phyloP scores from a whole-genome alignment of 2,329 filamentous ascomycete genomes.

The Colletotrichum sidae region DNA sequence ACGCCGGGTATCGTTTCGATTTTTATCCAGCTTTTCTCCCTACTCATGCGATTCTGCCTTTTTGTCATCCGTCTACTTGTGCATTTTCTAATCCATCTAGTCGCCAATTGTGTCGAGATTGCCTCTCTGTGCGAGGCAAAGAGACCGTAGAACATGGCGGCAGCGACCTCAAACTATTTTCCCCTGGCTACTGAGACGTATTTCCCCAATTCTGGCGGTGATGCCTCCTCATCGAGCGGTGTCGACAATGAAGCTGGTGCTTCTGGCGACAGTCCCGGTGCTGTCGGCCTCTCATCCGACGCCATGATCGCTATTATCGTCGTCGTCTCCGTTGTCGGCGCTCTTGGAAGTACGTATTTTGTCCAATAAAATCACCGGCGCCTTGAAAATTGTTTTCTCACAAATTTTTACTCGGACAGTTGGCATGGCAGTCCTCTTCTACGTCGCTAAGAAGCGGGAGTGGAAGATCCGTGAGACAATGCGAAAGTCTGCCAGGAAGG shows the following conservation, averaged over 20 bases:
- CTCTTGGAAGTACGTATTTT: conserved; percentile 73
- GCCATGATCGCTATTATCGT: conserved; percentile 81
- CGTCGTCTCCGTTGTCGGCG: conserved; percentile 73
- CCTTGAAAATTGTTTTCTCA: conserved; percentile 11
- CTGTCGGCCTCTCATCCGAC: conserved; percentile 73
- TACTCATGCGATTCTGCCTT: conserved; percentile 36
- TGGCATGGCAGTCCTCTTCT: conserved; percentile 76
- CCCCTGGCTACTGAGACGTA: conserved; percentile 57
- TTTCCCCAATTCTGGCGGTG: conserved; percentile 47
- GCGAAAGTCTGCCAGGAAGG: conserved; percentile 73
- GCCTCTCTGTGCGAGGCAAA: conserved; percentile 18
- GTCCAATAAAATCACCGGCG: not conserved
- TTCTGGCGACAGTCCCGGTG: conserved; percentile 69
- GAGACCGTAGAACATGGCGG: conserved; percentile 49
- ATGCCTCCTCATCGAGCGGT: conserved; percentile 49
- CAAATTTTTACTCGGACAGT: conserved; percentile 55
- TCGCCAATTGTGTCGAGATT: not conserved
- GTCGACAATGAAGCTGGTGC: conserved; percentile 72
- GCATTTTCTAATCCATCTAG: conserved; percentile 3
- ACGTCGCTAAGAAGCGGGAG: conserved; percentile 84
- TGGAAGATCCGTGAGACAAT: conserved; percentile 83
- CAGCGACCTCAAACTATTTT: conserved; percentile 51
- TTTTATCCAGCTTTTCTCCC: conserved; percentile 31
- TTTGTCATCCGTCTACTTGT: conserved; percentile 2
- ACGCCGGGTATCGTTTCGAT: conserved; percentile 38